Evolutionary conservation across 2,329 filamentous ascomycete genomes (phyloP).

Genomic region (Alternaria alternata): DNA sequence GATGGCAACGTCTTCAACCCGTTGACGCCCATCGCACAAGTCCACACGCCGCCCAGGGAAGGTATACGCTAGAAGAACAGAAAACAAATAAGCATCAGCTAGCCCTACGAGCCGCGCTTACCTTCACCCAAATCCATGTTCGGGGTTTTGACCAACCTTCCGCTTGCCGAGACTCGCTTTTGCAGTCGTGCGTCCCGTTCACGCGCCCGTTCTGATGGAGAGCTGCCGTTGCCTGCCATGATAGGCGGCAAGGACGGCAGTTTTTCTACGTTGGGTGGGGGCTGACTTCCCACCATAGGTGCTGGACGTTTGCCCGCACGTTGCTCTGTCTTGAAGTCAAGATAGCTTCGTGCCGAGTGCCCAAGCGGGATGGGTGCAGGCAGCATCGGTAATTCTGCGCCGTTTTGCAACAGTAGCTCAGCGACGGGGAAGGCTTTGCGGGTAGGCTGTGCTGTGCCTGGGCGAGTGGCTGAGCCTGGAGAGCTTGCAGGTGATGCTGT

Average conservation of each 20-base stretch:
- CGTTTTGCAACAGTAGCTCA: constrained; percentile 91
- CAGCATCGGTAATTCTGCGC: constrained; percentile 80
- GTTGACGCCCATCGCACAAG: constrained; percentile 42
- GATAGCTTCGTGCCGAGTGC: constrained; percentile 78
- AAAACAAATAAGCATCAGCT: constrained; percentile 40
- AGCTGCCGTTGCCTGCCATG: constrained; percentile 50
- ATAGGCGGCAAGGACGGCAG: constrained; percentile 69
- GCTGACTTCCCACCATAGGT: constrained; percentile 60
- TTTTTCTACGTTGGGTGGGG: constrained; percentile 62
- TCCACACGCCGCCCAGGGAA: constrained; percentile 43
- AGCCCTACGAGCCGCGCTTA: constrained; percentile 45
- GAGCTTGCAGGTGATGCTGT: constrained; percentile 55
- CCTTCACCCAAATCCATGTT: constrained; percentile 41
- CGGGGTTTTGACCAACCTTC: constrained; percentile 51
- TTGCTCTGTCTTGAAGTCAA: constrained; percentile 76
- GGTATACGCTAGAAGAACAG: constrained; percentile 44
- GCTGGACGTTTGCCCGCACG: constrained; percentile 47
- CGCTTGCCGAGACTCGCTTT: constrained; percentile 52
- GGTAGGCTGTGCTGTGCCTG: constrained; percentile 50
- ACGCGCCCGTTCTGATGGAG: constrained; percentile 48
- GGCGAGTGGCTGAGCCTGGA: constrained; percentile 54
- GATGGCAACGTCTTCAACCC: constrained; percentile 27
- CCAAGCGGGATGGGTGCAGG: constrained; percentile 86
- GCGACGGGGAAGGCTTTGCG: constrained; percentile 80
- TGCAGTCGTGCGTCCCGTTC: constrained; percentile 49